A percentile compares a stretch with the other conserved stretches of the same genome.
Evolutionary conservation across 768 basidiomycete genomes (phyloP).

Genomic region (Tulasnella sp.): DNA sequence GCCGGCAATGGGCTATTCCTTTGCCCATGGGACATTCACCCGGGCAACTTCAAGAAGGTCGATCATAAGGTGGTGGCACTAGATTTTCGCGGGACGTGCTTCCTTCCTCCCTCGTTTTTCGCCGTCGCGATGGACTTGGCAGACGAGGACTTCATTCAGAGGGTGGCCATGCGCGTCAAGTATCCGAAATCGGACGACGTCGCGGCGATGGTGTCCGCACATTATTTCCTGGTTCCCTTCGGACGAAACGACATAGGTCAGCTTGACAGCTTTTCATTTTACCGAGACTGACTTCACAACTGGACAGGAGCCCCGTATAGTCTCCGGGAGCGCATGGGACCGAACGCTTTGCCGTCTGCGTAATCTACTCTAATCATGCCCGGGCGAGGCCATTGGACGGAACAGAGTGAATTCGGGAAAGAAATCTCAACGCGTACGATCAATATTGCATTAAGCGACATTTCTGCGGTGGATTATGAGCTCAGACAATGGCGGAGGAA

Average conservation of each 20-base stretch:
- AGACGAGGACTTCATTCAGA: background rate
- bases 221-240: background rate
- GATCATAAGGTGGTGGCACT: background rate
- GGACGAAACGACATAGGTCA: background rate
- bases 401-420: no score
- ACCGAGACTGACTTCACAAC: background rate
- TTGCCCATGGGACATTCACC: constrained; percentile 1
- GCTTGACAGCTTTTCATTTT: background rate
- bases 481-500: no score
- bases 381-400: no score
- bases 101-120: background rate
- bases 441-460: no score
- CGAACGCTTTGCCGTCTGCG: background rate
- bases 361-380: background rate
- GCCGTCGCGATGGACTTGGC: background rate
- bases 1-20: background rate
- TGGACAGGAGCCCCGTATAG: background rate
- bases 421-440: no score
- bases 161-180: background rate
- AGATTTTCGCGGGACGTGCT: background rate
- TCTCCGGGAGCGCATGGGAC: background rate
- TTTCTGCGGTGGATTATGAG: no score
- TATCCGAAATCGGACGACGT: background rate
- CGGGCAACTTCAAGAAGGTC: constrained; percentile 12
- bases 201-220: background rate